These are phyloP conservation scores for Coprinellus micaceus DNA, from an alignment of 768 basidiomycete species.

Conservation along the genomic window DNA sequence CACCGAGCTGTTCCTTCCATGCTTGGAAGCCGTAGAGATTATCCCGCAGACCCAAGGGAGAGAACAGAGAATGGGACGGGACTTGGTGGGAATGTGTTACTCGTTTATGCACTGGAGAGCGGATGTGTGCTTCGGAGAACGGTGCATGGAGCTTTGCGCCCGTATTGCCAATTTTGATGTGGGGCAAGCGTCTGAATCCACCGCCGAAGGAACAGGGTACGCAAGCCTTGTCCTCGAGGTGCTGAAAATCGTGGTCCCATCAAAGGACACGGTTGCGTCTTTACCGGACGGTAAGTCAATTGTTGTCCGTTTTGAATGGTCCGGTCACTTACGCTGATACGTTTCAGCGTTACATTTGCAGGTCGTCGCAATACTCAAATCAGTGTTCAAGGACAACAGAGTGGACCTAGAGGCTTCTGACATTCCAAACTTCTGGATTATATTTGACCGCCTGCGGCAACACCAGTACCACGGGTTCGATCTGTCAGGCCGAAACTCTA, in stretches of 20 bases:
- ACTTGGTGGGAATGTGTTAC: slow-evolving; percentile 1
- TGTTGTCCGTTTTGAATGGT: not conserved
- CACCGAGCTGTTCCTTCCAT: not conserved
- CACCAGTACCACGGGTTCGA: not conserved
- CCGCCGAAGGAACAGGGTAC: not conserved
- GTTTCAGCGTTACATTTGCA: not conserved
- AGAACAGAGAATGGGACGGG: not conserved
- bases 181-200: not conserved
- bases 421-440: not conserved
- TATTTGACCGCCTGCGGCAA: not conserved
- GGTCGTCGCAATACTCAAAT: not conserved
- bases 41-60: not conserved
- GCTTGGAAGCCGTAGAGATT: not conserved
- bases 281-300: not conserved
- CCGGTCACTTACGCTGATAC: not conserved
- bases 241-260: not conserved
- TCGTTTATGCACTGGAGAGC: not conserved
- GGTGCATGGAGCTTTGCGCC: not conserved
- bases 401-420: not conserved
- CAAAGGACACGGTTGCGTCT: not conserved
- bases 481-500: not conserved
- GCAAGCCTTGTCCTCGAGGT: not conserved
- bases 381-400: not conserved
- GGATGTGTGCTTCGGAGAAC: not conserved
- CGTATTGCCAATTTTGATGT: not conserved